These are phyloP conservation scores for Limonium bicolor DNA, from an alignment of 148 eudicot species.

Conservation along the genomic window DNA sequence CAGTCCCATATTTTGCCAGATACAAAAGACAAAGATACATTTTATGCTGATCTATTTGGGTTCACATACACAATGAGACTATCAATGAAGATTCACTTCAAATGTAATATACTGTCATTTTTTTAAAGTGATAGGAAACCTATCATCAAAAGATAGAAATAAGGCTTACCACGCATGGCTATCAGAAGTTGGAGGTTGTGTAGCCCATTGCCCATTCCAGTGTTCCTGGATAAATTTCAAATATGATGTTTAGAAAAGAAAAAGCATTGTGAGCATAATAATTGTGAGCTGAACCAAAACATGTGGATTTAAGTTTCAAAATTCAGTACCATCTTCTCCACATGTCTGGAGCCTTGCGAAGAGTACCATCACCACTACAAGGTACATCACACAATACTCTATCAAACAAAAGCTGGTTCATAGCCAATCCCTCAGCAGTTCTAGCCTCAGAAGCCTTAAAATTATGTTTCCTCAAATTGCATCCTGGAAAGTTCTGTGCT, in stretches of 20 bases:
- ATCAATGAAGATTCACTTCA: too few relatives aligned
- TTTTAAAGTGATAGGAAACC: too few relatives aligned
- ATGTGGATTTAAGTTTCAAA: not conserved
- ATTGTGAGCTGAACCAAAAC: not conserved
- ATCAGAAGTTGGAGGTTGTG: slow-evolving; percentile 82
- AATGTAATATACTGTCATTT: too few relatives aligned
- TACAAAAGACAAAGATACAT: too few relatives aligned
- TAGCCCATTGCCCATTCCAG: slow-evolving; percentile 87
- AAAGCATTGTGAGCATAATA: too few relatives aligned
- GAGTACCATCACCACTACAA: slow-evolving; percentile 98
- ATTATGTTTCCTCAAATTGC: slow-evolving; percentile 48
- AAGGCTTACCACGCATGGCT: slow-evolving; percentile 78
- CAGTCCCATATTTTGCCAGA: too few relatives aligned
- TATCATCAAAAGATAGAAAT: too few relatives aligned
- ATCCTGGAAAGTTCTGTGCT: slow-evolving; percentile 94
- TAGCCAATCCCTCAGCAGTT: slow-evolving; percentile 19
- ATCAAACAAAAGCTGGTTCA: slow-evolving; percentile 76
- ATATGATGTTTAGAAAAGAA: not conserved
- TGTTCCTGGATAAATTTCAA: slow-evolving; percentile 39
- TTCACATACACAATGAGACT: too few relatives aligned
- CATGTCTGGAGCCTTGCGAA: slow-evolving; percentile 96
- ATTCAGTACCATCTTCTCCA: slow-evolving; percentile 99
- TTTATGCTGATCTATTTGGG: too few relatives aligned
- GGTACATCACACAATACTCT: slow-evolving; percentile 98
- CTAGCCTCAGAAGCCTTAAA: slow-evolving; percentile 17